Conservation (phyloP, 2,329 filamentous ascomycete species). For the Sclerotinia borealis region DNA sequence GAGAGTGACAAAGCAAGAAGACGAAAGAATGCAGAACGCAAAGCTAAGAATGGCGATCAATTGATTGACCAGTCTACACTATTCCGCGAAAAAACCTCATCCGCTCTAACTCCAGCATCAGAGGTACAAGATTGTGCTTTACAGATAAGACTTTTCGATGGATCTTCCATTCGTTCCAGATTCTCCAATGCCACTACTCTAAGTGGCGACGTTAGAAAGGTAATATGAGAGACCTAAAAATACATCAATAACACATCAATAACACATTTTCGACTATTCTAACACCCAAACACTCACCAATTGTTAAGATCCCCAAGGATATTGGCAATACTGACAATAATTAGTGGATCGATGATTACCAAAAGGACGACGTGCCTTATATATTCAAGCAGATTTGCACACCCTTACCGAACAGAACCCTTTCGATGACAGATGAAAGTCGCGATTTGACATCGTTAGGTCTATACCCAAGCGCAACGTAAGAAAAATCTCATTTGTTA, state of each 20-base stretch:
- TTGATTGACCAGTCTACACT: neutral
- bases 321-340: neutral
- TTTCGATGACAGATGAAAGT: constrained; percentile 70
- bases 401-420: constrained; percentile 66
- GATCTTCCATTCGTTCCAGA: constrained; percentile 66
- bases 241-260: neutral
- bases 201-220: constrained; percentile 55
- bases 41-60: constrained; percentile 34
- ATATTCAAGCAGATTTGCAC: constrained; percentile 79
- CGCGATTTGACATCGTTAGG: constrained; percentile 62
- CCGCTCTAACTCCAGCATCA: neutral
- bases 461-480: constrained; percentile 70
- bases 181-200: constrained; percentile 64
- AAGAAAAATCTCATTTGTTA: neutral
- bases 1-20: constrained; percentile 70
- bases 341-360: constrained; percentile 64
- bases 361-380: constrained; percentile 60
- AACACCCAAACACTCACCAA: neutral
- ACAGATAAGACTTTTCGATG: constrained; percentile 79
- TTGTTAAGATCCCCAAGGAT: neutral
- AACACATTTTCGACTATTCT: neutral
- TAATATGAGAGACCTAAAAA: neutral
- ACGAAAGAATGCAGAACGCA: constrained; percentile 46
- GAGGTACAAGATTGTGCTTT: constrained; percentile 47
- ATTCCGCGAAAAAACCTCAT: constrained; percentile 1